Conservation (phyloP, 192 early-diverging fungal species). For the Coemansia asiatica region DNA sequence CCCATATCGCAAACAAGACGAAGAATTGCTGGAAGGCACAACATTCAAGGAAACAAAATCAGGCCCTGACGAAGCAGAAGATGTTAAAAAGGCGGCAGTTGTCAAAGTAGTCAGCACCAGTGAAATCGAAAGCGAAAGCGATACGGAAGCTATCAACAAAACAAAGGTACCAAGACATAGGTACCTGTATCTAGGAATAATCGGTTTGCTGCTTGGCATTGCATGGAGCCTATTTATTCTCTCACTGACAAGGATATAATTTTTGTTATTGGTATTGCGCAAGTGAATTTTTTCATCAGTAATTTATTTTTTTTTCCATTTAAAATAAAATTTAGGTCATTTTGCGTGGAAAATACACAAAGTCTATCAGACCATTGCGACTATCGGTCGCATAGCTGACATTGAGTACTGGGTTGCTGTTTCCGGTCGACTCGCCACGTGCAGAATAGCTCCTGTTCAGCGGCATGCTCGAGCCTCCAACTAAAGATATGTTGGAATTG, state of each 20-base stretch:
- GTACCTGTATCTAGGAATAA: slow-evolving; percentile 43
- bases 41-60: not conserved
- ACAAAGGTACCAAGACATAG: slow-evolving; percentile 24
- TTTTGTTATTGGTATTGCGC: too few relatives aligned
- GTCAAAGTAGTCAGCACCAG: not conserved
- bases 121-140: slow-evolving; percentile 4
- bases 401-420: not conserved
- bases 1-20: slow-evolving; percentile 19
- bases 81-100: not conserved
- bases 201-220: slow-evolving; percentile 35
- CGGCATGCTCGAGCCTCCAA: slow-evolving; percentile 6
- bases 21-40: not conserved
- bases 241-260: slow-evolving; percentile 27
- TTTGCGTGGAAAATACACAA: slow-evolving; percentile 26
- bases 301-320: slow-evolving; percentile 5
- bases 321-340: slow-evolving; percentile 22
- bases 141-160: not conserved
- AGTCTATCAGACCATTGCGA: slow-evolving; percentile 9
- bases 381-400: slow-evolving; percentile 4
- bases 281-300: too few relatives aligned
- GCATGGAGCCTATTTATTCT: slow-evolving; percentile 45
- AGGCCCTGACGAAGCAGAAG: not conserved
- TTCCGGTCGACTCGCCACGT: not conserved
- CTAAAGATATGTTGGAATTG: not conserved
- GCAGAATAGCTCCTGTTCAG: not conserved